These are phyloP conservation scores for Pestalotiopsis sp. DNA, from an alignment of 2,329 filamentous ascomycete species.

Conservation along the genomic window DNA sequence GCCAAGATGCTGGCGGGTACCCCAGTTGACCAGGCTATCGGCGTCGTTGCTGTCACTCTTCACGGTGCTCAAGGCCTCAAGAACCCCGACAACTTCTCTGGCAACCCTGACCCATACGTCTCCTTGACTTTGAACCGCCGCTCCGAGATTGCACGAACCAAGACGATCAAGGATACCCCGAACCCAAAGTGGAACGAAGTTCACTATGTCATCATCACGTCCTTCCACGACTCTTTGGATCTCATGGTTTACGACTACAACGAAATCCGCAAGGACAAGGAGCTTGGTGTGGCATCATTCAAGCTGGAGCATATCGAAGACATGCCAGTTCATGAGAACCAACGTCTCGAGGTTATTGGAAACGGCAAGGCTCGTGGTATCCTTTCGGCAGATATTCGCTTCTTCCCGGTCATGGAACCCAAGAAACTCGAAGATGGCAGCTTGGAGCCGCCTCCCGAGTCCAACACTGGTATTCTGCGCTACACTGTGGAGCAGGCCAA, in stretches of 20 bases:
- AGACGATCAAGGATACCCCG: constrained; percentile 80
- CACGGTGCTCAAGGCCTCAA: constrained; percentile 91
- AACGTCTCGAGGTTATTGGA: constrained; percentile 80
- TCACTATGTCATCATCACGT: constrained; percentile 91
- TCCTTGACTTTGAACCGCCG: constrained; percentile 84
- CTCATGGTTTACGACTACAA: constrained; percentile 91
- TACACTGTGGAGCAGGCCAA: constrained; percentile 97
- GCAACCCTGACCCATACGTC: constrained; percentile 89
- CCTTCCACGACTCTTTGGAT: constrained; percentile 84
- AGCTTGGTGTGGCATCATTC: constrained; percentile 87
- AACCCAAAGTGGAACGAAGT: constrained; percentile 97
- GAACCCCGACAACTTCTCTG: constrained; percentile 92
- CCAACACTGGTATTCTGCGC: constrained; percentile 89
- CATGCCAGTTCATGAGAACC: constrained; percentile 77
- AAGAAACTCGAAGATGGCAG: constrained; percentile 76
- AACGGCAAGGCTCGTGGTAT: constrained; percentile 84
- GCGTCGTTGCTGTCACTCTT: constrained; percentile 87
- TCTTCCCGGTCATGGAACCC: constrained; percentile 88
- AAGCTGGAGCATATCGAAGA: constrained; percentile 80
- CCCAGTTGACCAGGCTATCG: constrained; percentile 92
- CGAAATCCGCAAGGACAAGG: constrained; percentile 94
- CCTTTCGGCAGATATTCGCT: constrained; percentile 81
- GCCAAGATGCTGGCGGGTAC: constrained; percentile 97
- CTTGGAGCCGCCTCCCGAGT: constrained; percentile 79
- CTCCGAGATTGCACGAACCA: constrained; percentile 82